phyloP scores from a whole-genome alignment of 1,139 yeast genomes.

The Lizanozyma gosingica region DNA sequence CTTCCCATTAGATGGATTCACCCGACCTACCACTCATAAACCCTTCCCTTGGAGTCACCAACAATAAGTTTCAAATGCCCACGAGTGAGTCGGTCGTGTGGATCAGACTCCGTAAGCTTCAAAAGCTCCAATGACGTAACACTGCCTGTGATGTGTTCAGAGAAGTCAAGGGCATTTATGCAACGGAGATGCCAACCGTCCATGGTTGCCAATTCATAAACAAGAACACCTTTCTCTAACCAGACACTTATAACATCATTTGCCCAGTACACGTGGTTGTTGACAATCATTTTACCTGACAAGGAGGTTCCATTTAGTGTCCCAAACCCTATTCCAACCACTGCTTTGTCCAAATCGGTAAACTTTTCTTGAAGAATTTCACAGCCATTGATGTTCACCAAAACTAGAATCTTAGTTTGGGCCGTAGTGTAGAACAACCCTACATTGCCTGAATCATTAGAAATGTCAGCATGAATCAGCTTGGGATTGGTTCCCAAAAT shows the following conservation, averaged over 20 bases:
- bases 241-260: constrained; percentile 17
- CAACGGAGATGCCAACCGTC: background rate
- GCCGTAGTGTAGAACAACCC: constrained; percentile 23
- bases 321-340: constrained; percentile 24
- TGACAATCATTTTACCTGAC: constrained; percentile 15
- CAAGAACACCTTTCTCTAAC: background rate
- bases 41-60: constrained; percentile 35
- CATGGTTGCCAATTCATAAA: background rate
- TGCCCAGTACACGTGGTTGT: constrained; percentile 31
- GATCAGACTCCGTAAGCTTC: background rate
- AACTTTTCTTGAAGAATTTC: constrained; percentile 16
- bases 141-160: background rate
- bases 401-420: constrained; percentile 5
- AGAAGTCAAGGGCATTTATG: background rate
- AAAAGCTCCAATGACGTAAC: background rate
- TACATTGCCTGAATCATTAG: constrained; percentile 49
- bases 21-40: constrained; percentile 19
- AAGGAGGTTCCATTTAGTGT: constrained; percentile 18
- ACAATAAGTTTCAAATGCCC: constrained; percentile 13
- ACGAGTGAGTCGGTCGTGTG: background rate
- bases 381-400: constrained; percentile 46
- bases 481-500: constrained; percentile 7
- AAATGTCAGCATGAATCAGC: constrained; percentile 32
- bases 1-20: too few species aligned
- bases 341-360: constrained; percentile 8